These are phyloP conservation scores for Pholiota microspora DNA, from an alignment of 768 basidiomycete species.

Conservation along the genomic window DNA sequence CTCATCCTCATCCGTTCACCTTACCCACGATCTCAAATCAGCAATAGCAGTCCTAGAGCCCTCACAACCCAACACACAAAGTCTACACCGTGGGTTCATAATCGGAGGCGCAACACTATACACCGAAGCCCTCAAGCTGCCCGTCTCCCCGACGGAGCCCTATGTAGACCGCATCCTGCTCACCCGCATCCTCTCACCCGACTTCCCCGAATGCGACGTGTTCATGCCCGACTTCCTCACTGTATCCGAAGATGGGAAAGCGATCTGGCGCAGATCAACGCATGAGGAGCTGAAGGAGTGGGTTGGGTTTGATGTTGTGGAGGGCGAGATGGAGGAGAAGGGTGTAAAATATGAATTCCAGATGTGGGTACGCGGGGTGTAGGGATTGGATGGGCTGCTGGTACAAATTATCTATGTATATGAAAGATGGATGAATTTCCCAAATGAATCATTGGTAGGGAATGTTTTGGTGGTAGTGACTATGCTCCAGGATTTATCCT, in stretches of 20 bases:
- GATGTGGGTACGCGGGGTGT: constrained; percentile 78
- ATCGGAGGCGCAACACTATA: constrained; percentile 94
- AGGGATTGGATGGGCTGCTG: constrained; percentile 2
- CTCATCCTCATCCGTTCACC: constrained; percentile 28
- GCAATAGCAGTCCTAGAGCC: constrained; percentile 33
- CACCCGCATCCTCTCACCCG: constrained; percentile 75
- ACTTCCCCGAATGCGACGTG: constrained; percentile 82
- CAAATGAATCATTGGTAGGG: too few species aligned
- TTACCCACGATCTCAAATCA: constrained; percentile 39
- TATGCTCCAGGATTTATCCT: constrained; percentile 43
- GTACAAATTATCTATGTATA: constrained; percentile 7
- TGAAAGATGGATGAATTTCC: background rate
- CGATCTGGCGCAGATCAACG: constrained; percentile 53
- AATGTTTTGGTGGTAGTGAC: too few species aligned
- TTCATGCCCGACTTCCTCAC: constrained; percentile 75
- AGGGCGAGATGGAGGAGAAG: constrained; percentile 78
- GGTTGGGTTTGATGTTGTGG: constrained; percentile 77
- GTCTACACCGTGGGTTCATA: constrained; percentile 66
- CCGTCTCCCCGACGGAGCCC: constrained; percentile 28
- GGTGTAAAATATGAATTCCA: constrained; percentile 88
- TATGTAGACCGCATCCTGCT: constrained; percentile 82
- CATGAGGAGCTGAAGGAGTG: constrained; percentile 70
- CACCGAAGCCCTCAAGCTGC: constrained; percentile 54
- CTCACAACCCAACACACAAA: constrained; percentile 18
- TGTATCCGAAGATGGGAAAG: constrained; percentile 31